These are phyloP conservation scores for Mycena citricolor DNA, from an alignment of 1,284 basidiomycete species.

Conservation along the genomic window DNA sequence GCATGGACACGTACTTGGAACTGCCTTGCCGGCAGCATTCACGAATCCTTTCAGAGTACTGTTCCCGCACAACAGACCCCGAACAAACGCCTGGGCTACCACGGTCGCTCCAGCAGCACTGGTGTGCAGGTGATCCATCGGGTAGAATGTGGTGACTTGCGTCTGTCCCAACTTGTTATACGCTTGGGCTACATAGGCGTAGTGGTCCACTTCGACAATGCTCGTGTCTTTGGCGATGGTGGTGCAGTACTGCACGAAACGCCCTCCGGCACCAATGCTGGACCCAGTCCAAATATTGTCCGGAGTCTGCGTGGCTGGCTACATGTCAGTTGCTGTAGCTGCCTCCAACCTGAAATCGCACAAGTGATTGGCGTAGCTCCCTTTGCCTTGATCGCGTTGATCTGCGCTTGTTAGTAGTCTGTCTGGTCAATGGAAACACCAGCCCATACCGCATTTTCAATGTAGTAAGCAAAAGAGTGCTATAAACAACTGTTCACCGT, in stretches of 20 bases:
- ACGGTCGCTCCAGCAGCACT: constrained; percentile 31
- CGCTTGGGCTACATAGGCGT: constrained; percentile 29
- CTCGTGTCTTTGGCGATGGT: constrained; percentile 29
- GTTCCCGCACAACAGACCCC: constrained; percentile 26
- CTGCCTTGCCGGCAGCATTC: constrained; percentile 26
- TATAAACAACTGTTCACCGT: too few relatives aligned
- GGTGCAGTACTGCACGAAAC: constrained; percentile 37
- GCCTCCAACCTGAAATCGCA: background rate
- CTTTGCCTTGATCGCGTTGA: constrained; percentile 32
- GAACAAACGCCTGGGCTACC: constrained; percentile 33
- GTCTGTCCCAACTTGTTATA: constrained; percentile 33
- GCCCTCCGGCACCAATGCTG: constrained; percentile 27
- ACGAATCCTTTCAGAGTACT: constrained; percentile 25
- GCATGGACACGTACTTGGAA: constrained; percentile 24
- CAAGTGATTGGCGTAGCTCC: constrained; percentile 37
- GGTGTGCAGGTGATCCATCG: constrained; percentile 40
- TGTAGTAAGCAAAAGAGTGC: constrained; percentile 26
- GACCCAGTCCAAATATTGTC: constrained; percentile 33
- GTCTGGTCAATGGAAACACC: too few relatives aligned
- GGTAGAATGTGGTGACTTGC: constrained; percentile 31
- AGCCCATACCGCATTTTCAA: constrained; percentile 34
- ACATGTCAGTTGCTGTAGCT: background rate
- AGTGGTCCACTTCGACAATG: constrained; percentile 37
- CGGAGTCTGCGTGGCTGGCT: constrained; percentile 33
- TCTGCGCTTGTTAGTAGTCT: too few relatives aligned